Conservation (phyloP, 1,284 basidiomycete genomes). For the Bjerkandera adusta region DNA sequence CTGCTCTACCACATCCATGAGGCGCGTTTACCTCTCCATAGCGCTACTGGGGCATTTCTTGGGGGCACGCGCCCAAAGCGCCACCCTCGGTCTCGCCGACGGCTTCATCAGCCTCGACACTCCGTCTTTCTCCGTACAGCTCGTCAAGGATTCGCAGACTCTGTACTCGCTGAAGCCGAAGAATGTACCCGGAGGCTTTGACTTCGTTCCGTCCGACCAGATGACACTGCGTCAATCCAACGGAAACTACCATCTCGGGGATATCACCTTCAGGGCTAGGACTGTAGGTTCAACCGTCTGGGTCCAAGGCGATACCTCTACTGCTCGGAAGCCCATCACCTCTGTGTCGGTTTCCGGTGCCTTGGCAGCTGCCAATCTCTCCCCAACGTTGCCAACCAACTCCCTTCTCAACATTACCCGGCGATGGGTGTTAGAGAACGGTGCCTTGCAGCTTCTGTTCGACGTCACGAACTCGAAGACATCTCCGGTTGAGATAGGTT, state of each 20-base stretch:
- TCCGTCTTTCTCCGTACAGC: constrained; percentile 41
- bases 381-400: constrained; percentile 44
- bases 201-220: constrained; percentile 53
- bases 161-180: constrained; percentile 48
- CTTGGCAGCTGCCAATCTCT: constrained; percentile 47
- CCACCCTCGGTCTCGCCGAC: constrained; percentile 42
- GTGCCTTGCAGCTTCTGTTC: constrained; percentile 47
- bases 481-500: constrained; percentile 50
- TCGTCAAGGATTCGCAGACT: constrained; percentile 59
- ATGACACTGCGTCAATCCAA: constrained; percentile 49
- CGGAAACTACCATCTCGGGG: constrained; percentile 55
- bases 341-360: constrained; percentile 40
- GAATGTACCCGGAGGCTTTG: constrained; percentile 36
- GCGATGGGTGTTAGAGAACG: constrained; percentile 46
- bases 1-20: too few relatives aligned
- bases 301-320: constrained; percentile 47
- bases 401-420: constrained; percentile 51
- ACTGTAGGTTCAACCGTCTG: constrained; percentile 43
- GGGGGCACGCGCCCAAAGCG: constrained; percentile 5
- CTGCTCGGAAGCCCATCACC: constrained; percentile 41
- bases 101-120: constrained; percentile 48
- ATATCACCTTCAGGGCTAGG: constrained; percentile 53
- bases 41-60: too few relatives aligned
- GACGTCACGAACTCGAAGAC: constrained; percentile 49
- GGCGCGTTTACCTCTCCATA: too few relatives aligned